Percentiles rank a stretch among this genome's conserved stretches.
phyloP scores from a whole-genome alignment of 805 yeast species.

The Schizosaccharomyces octosporus region DNA sequence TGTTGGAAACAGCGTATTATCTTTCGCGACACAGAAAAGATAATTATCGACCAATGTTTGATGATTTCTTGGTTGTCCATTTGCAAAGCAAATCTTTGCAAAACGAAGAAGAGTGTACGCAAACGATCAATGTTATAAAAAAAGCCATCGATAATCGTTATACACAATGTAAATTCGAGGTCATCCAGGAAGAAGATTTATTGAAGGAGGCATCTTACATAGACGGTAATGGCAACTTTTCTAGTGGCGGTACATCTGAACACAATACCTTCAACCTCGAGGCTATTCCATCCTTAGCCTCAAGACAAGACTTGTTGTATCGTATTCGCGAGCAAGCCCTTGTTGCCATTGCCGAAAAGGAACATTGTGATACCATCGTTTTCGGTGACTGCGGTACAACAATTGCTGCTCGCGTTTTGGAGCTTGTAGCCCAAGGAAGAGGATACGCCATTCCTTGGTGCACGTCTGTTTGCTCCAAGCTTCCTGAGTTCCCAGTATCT shows the following conservation, averaged over 20 bases:
- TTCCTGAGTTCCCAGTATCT: conserved; percentile 10
- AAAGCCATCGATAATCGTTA: not conserved
- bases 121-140: not conserved
- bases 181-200: not conserved
- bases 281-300: not conserved
- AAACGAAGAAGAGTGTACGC: not conserved
- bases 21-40: not conserved
- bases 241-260: not conserved
- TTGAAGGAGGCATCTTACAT: not conserved
- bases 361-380: not conserved
- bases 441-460: conserved; percentile 36
- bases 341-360: not conserved
- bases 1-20: not conserved
- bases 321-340: not conserved
- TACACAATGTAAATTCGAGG: not conserved
- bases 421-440: conserved; percentile 65
- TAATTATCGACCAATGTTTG: not conserved
- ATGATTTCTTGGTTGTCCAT: not conserved
- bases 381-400: not conserved
- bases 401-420: conserved; percentile 14
- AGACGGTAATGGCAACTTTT: not conserved
- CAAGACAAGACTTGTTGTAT: not conserved
- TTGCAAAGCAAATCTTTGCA: not conserved
- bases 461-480: not conserved
- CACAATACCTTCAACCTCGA: not conserved